Evolutionary conservation across 768 basidiomycete genomes (phyloP), one percentile per base, ranked within the genome.

Genomic region (Xerocomus brunneocitrinus): DNA sequence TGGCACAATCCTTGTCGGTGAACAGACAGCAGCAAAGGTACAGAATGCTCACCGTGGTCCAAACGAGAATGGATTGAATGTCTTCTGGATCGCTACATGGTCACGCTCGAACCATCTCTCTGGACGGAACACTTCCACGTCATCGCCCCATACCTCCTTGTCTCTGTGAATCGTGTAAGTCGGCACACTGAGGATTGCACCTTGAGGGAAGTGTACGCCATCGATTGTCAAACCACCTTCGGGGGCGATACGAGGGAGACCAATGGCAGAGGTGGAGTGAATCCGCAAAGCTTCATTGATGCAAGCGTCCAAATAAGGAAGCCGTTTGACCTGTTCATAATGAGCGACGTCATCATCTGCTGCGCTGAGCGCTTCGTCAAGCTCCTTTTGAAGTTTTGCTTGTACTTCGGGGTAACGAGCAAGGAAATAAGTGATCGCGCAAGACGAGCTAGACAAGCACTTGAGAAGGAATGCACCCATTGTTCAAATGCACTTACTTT

Each of bases 381-480:
- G 80, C 62, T 94, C 92, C 48, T 76, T 74, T 47, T 91, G 89
- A 5, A 97, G 79, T 59, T 85, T 89, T 36, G 67, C 72, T 61
- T 93, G 87, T 3, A 76, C 81, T 2, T 63, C 62, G 3, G 80
- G 89, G 67, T 87, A 80, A 25, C 73, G 71, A 5, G 90, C 88
- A 54, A 97, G 79, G 65, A 91, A 80, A 73, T 91, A 93, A 24
- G 89, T 78, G 64, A 95, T 92, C 10, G 91, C 92, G 60, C 91
- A 93, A 5, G 89, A 89, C 16, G 91, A 93, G 73, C 90, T 92
- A 54, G 31, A 34, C 30, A 35, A 30, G 30, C 28, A 49, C 27
- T 36, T 60, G 24, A 50, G 51, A 31, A 34, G 39, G 47, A 39
- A 36, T 22, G 9, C 25, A 27, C 30, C 27, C 47, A 32, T 40